Conservation (phyloP, 2,329 filamentous ascomycete species). For the Curvularia sp. region DNA sequence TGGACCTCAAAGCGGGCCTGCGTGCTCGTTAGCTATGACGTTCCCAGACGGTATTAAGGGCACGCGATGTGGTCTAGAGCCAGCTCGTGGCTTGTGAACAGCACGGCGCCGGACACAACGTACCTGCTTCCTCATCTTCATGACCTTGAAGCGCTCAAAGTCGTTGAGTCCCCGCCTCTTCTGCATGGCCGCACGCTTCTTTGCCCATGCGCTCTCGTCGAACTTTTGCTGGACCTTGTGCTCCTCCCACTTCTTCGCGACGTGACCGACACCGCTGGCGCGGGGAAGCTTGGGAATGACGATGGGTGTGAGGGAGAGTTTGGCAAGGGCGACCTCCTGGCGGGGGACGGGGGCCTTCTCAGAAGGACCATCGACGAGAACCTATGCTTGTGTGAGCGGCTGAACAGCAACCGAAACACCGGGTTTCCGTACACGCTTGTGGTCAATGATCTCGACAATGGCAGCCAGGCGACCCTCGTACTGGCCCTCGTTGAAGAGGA, state of each 20-base stretch:
- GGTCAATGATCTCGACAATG: conserved; percentile 99
- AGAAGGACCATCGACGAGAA: conserved; percentile 92
- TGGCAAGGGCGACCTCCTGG: conserved; percentile 81
- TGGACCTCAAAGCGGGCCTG: conserved; percentile 91
- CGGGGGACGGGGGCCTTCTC: conserved; percentile 82
- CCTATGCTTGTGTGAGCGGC: conserved; percentile 63
- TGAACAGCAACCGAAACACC: conserved; percentile 27
- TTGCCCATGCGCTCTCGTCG: conserved; percentile 89
- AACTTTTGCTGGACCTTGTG: conserved; percentile 91
- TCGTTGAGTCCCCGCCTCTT: conserved; percentile 92
- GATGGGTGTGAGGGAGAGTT: conserved; percentile 88
- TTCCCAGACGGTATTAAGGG: conserved; percentile 5
- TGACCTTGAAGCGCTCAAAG: conserved; percentile 99
- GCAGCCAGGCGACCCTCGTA: conserved; percentile 85
- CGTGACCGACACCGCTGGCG: conserved; percentile 78
- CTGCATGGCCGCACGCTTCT: conserved; percentile 86
- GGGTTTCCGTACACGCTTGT: conserved; percentile 91
- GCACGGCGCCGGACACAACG: conserved; percentile 41
- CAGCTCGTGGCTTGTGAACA: neutral
- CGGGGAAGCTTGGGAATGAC: conserved; percentile 86
- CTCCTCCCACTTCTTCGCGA: conserved; percentile 91
- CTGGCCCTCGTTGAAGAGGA: conserved; percentile 85
- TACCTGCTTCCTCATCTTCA: conserved; percentile 99
- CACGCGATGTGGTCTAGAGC: neutral
- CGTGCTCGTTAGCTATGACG: conserved; percentile 26